Conservation (phyloP, 2,329 filamentous ascomycete species). For the Fusarium azukiicola region DNA sequence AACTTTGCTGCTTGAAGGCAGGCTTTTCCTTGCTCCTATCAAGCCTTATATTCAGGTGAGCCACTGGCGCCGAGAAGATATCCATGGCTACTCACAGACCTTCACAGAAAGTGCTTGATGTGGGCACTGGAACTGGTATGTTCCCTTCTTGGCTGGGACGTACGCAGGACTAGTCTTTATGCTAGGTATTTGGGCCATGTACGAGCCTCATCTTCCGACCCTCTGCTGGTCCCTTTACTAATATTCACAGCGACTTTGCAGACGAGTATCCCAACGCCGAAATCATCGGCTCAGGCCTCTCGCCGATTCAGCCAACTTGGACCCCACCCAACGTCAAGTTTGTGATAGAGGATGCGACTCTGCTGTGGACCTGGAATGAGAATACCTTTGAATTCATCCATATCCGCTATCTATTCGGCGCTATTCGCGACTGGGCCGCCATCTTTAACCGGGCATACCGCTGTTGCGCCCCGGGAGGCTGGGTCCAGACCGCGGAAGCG, state of each 20-base stretch:
- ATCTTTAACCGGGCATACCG: constrained; percentile 45
- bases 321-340: constrained; percentile 49
- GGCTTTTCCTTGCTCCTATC: constrained; percentile 48
- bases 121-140: constrained; percentile 33
- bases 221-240: neutral
- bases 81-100: neutral
- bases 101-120: constrained; percentile 41
- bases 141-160: neutral
- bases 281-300: constrained; percentile 48
- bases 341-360: constrained; percentile 48
- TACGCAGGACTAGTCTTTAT: neutral
- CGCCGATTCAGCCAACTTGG: constrained; percentile 49
- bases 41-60: constrained; percentile 43
- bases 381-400: constrained; percentile 49
- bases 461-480: constrained; percentile 43
- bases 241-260: constrained; percentile 42
- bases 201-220: neutral
- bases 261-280: constrained; percentile 47
- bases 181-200: constrained; percentile 53
- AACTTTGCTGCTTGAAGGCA: constrained; percentile 41
- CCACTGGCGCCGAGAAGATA: neutral
- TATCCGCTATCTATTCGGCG: constrained; percentile 50
- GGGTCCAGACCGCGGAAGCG: constrained; percentile 46
- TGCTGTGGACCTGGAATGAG: constrained; percentile 44
- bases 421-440: constrained; percentile 41